Base-by-base conservation (phyloP, 352 stramenopile species). In the Phytopythium vexans region DNA sequence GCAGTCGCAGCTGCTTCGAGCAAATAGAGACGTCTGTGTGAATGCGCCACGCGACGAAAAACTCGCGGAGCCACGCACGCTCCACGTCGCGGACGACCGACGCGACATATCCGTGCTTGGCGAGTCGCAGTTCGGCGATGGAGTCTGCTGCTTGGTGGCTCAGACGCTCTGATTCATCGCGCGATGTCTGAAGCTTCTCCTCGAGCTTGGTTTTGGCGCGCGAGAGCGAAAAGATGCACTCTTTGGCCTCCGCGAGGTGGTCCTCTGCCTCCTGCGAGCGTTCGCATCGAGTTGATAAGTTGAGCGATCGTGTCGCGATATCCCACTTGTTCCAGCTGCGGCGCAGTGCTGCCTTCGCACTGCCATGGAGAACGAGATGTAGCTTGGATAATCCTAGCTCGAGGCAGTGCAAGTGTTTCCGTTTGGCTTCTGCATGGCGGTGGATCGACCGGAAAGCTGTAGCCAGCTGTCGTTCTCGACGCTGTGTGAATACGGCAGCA, bases 221-320 rank as follows among this genome's bases (percentile, higher is more conserved):
- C 3, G 81, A 86, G 38, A 91, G 60, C 1, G 72, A 77, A 47
- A 91, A 89, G 2, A 91, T 67, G 33, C 76, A 91, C 45, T 89
- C 81, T 49, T 91, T 91, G 4, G 81, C 78, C 44, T 89, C 75
- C 3, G 47, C 32, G 34, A 89, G 58, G 34, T 66, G 69, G 0
- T 39, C 50, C 37, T 83, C 70, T 2, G 56, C 51, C 31, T 71
- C 42, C 39, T 69, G 61, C 0, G 66, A 48, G 14, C 46, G 61
- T 37, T 72, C 62, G 10, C 64, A 55, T 34, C 66, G 60, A 2
- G 44, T 43, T 14, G 45, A 56, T 35, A 64, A 54, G 40, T 54
- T 56, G 9, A 74, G 57, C 14, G 62, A 60, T 21, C 65, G 67
- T 14, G 58, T 58, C 37, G 38, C 48, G 3, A 67, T 57, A 27